phyloP scores from a whole-genome alignment of 352 stramenopile genomes.

The Globisporangium cylindrosporum region DNA sequence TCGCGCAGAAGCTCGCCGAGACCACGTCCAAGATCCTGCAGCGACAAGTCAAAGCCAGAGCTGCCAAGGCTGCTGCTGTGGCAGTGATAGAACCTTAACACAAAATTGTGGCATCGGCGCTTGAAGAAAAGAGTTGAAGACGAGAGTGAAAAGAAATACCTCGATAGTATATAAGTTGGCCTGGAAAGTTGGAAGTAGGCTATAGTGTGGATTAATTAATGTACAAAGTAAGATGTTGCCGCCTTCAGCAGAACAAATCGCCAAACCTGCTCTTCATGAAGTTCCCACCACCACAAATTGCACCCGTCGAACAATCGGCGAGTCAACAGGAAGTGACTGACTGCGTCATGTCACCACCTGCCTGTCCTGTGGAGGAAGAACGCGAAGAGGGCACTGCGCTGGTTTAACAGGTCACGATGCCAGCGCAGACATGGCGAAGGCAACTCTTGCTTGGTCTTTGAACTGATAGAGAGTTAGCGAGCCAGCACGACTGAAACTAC shows the following conservation, averaged over 20 bases:
- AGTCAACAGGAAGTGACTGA: neutral
- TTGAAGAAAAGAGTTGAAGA: neutral
- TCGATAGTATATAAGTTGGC: neutral
- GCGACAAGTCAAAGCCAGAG: neutral
- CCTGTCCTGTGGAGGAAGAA: neutral
- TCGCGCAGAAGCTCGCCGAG: constrained; percentile 16
- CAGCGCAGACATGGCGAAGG: neutral
- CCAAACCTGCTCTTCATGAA: neutral
- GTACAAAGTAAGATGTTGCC: neutral
- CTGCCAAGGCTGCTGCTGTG: neutral
- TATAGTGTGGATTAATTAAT: neutral
- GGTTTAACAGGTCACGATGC: neutral
- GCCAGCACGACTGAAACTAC: no score
- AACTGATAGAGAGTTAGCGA: no score
- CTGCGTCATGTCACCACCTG: neutral
- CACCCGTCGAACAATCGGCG: neutral
- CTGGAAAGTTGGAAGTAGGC: neutral
- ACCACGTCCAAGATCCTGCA: constrained; percentile 12
- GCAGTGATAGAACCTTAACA: no score
- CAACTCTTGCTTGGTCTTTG: no score
- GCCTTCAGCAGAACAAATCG: neutral
- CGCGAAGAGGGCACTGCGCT: neutral
- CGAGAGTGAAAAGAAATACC: neutral
- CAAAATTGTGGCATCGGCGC: neutral
- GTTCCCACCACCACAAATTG: neutral